Conservation (phyloP, 2,329 filamentous ascomycete species). For the Colletotrichum karsti region DNA sequence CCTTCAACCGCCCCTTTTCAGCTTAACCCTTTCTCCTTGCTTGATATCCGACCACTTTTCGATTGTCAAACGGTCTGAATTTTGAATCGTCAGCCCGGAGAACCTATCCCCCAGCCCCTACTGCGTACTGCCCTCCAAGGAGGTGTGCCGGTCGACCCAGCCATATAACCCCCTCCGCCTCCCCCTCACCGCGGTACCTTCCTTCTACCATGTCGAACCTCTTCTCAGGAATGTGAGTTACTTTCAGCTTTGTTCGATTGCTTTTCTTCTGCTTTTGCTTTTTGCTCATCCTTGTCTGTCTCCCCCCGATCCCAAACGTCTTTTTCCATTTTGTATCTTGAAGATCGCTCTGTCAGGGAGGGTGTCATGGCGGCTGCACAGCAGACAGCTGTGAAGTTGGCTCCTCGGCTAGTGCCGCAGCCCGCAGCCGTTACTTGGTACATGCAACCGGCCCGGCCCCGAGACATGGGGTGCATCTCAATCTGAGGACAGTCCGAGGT, state of each 20-base stretch:
- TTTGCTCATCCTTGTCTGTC: background rate
- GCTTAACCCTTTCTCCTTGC: conserved; percentile 26
- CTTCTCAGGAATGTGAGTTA: conserved; percentile 69
- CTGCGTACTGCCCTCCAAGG: conserved; percentile 13
- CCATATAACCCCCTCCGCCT: conserved; percentile 31
- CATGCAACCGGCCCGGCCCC: conserved; percentile 17
- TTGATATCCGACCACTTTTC: conserved; percentile 25
- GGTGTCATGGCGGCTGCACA: conserved; percentile 14
- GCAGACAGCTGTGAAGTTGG: conserved; percentile 25
- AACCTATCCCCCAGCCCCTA: conserved; percentile 21
- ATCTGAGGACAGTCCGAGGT: conserved; percentile 3
- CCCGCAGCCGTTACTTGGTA: conserved; percentile 10
- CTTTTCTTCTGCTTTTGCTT: conserved; percentile 2
- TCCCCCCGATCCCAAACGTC: background rate
- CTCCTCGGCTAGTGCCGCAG: conserved; percentile 27
- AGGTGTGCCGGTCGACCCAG: conserved; percentile 15
- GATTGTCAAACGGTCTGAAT: conserved; percentile 25
- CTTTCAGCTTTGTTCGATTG: conserved; percentile 25
- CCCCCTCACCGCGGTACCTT: conserved; percentile 27
- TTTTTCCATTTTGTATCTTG: background rate
- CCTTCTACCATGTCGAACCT: conserved; percentile 63
- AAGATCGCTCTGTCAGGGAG: background rate
- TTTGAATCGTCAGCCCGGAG: conserved; percentile 20
- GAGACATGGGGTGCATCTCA: conserved; percentile 27
- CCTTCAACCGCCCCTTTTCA: conserved; percentile 31